Evolutionary conservation across 2,329 filamentous ascomycete species (phyloP).

Genomic region (Exophiala phaeomuriformis): DNA sequence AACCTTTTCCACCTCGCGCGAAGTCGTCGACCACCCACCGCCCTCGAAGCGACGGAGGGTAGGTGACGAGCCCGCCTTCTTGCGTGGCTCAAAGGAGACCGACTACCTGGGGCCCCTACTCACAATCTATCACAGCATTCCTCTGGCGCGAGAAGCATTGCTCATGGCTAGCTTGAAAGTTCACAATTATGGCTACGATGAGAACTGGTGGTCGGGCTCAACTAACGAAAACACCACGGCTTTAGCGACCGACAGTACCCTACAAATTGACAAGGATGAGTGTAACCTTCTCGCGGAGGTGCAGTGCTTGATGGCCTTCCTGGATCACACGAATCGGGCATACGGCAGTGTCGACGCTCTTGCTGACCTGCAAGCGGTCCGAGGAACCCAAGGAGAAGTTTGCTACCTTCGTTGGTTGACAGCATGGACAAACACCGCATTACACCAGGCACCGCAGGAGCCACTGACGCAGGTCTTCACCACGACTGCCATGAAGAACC

Average conservation of each 20-base stretch:
- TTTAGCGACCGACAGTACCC: conserved; percentile 38
- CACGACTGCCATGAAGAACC: conserved; percentile 38
- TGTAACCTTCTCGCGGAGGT: conserved; percentile 48
- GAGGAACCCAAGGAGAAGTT: conserved; percentile 30
- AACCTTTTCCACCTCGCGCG: conserved; percentile 41
- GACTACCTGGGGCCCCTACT: conserved; percentile 52
- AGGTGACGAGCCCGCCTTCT: conserved; percentile 47
- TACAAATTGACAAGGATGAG: conserved; percentile 33
- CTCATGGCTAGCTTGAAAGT: conserved; percentile 42
- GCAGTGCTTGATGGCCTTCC: conserved; percentile 56
- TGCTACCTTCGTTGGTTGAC: conserved; percentile 42
- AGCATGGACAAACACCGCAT: conserved; percentile 43
- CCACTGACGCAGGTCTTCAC: conserved; percentile 41
- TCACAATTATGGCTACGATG: conserved; percentile 48
- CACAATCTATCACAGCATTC: conserved; percentile 57
- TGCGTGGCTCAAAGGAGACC: conserved; percentile 48
- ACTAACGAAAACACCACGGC: conserved; percentile 45
- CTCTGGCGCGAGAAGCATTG: conserved; percentile 51
- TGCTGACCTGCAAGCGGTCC: conserved; percentile 35
- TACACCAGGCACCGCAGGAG: conserved; percentile 37
- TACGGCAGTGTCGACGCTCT: conserved; percentile 53
- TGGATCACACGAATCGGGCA: conserved; percentile 50
- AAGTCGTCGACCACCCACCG: conserved; percentile 50
- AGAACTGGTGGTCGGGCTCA: conserved; percentile 57
- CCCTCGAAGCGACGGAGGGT: conserved; percentile 44